A percentile compares a stretch with the other conserved stretches of the same genome.
These are phyloP conservation scores for Wickerhamomyces strasburgensis DNA, from an alignment of 805 yeast genomes.

Conservation along the genomic window DNA sequence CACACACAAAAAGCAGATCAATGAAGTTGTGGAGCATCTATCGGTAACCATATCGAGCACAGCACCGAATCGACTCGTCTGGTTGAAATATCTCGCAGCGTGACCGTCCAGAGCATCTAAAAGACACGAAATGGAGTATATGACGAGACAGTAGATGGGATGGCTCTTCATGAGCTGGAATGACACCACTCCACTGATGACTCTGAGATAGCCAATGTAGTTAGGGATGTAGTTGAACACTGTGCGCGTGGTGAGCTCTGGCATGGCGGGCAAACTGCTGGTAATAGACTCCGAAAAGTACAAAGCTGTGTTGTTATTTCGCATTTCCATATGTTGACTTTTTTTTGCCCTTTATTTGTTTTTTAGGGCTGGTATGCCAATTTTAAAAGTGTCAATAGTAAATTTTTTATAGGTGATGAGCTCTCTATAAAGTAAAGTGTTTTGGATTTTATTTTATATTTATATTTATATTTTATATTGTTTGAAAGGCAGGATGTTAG, in stretches of 20 bases:
- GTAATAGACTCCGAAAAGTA: no score
- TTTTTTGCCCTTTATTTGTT: no score
- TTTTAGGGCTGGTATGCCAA: neutral
- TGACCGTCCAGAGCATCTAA: conserved; percentile 95
- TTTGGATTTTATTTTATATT: neutral
- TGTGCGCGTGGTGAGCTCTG: conserved; percentile 37
- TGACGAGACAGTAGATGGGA: conserved; percentile 69
- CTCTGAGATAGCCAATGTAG: conserved; percentile 83
- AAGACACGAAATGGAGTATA: conserved; percentile 84
- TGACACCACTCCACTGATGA: conserved; percentile 75
- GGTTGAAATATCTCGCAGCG: conserved; percentile 86
- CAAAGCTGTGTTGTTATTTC: no score
- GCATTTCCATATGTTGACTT: no score
- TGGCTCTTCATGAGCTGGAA: conserved; percentile 77
- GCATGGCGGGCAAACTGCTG: no score
- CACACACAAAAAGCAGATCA: conserved; percentile 79
- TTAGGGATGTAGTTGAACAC: conserved; percentile 85
- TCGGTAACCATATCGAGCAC: conserved; percentile 99
- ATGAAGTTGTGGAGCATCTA: conserved; percentile 92
- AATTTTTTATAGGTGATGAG: conserved; percentile 8
- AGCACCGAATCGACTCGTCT: conserved; percentile 91
- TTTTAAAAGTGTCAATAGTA: neutral
- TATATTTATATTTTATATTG: no score
- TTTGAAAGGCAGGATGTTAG: conserved; percentile 5
- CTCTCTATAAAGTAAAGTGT: neutral